Evolutionary conservation across 1,284 basidiomycete species (phyloP).

Genomic region (Leccinum variabile): DNA sequence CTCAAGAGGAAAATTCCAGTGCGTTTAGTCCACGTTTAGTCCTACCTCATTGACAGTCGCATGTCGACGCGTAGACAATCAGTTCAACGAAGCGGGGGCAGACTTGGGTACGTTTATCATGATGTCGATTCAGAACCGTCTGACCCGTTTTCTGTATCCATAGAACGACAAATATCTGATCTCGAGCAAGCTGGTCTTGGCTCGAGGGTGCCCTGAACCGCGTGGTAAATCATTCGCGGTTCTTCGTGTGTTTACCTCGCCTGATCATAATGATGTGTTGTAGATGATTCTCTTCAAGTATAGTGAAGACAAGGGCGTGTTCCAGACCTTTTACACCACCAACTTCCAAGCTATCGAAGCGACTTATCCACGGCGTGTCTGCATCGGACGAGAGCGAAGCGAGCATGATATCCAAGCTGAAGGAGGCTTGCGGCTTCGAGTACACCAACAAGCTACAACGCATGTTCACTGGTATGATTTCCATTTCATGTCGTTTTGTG

Average conservation of each 20-base stretch:
- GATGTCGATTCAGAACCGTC: no score
- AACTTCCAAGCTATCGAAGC: slow-evolving; percentile 94
- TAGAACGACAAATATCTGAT: no score
- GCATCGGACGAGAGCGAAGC: slow-evolving; percentile 97
- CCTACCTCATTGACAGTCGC: no score
- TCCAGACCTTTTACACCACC: slow-evolving; percentile 98
- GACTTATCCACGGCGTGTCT: slow-evolving; percentile 89
- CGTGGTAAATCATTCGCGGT: slow-evolving; percentile 59
- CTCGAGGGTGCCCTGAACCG: slow-evolving; percentile 88
- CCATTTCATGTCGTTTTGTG: neutral
- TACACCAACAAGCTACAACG: slow-evolving; percentile 97
- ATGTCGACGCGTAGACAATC: no score
- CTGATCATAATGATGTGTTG: slow-evolving; percentile 2
- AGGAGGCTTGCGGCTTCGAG: slow-evolving; percentile 98
- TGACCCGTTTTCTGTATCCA: no score
- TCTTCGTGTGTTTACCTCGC: neutral
- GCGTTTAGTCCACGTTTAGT: no score
- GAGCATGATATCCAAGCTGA: slow-evolving; percentile 98
- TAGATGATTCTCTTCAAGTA: slow-evolving; percentile 99
- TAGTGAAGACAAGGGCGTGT: slow-evolving; percentile 99
- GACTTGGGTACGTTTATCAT: no score
- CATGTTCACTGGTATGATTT: slow-evolving; percentile 88
- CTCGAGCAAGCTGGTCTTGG: no score
- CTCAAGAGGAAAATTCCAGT: no score
- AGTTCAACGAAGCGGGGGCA: no score